Base-by-base conservation (phyloP, 108 stramenopile genomes). In the Parietichytrium sp. region DNA sequence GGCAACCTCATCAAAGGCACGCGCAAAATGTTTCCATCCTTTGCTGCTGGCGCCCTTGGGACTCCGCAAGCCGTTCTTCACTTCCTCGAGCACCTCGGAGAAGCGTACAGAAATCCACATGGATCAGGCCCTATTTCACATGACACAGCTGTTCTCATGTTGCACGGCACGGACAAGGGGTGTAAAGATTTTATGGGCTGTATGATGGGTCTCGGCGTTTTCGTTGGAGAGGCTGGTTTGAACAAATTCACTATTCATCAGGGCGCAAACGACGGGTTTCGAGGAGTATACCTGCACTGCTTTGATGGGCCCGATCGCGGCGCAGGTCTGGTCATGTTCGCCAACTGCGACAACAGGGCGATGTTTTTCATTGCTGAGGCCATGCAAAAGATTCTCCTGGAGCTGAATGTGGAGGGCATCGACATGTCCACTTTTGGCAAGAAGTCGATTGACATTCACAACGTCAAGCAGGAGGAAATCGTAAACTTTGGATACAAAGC, bases 281-380 rank as follows among this genome's bases (percentile, higher is more conserved):
- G 83, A 31, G 83, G 61, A 20, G 23, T 83, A 4, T 83, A 79
- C 52, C 31, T 83, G 8, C 36, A 79, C 20, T 83, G 83, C 54
- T 83, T 83, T 38, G 54, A 83, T 15, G 83, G 83, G 2, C 83
- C 83, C 10, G 51, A 79, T 20, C 54, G 54, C 30, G 83, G 47
- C 10, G 27, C 52, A 16, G 54, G 83, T 23, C 12, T 80, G 20
- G 31, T 47, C 52, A 38, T 47, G 27, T 25, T 83, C 8, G 48
- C 48, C 38, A 83, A 83, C 26, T 79, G 83, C 54, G 83, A 83
- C 54, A 83, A 83, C 53, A 49, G n/a, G 23, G 79, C 79, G 18
- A 42, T 80, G 48, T 29, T 83, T n/a, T 80, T 52, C 36, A 79
- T 54, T 33, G 26, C 33, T 3, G 79, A 42, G 18, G 10, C 79